phyloP scores from a whole-genome alignment of 169 alveolate species.

The Cytauxzoon felis region DNA sequence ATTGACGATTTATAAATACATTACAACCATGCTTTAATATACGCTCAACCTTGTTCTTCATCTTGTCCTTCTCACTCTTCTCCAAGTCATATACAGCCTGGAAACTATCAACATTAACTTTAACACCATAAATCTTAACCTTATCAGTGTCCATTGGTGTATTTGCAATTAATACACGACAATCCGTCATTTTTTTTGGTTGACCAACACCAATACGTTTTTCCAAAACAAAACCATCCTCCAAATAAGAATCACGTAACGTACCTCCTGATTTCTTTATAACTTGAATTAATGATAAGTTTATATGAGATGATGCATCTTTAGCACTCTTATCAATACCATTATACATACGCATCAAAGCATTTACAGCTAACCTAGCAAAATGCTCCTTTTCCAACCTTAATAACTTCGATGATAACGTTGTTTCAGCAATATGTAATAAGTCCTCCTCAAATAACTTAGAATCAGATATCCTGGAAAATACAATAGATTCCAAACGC shows the following conservation, averaged over 20 bases:
- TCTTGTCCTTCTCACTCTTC: slow-evolving; percentile 95
- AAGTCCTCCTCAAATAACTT: slow-evolving; percentile 86
- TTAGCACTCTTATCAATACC: slow-evolving; percentile 40
- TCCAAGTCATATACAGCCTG: slow-evolving; percentile 97
- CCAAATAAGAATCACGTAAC: slow-evolving; percentile 93
- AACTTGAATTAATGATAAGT: slow-evolving; percentile 88
- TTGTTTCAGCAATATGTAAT: slow-evolving; percentile 94
- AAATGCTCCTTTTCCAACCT: slow-evolving; percentile 93
- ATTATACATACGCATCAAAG: slow-evolving; percentile 92
- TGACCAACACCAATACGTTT: slow-evolving; percentile 94
- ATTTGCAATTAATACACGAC: slow-evolving; percentile 93
- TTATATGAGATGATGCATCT: slow-evolving; percentile 68
- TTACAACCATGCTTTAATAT: slow-evolving; percentile 95
- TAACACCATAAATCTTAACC: slow-evolving; percentile 98
- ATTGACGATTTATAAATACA: slow-evolving; percentile 97
- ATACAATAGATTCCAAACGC: slow-evolving; percentile 79
- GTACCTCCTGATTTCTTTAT: slow-evolving; percentile 98
- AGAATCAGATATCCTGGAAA: slow-evolving; percentile 78
- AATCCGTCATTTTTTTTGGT: slow-evolving; percentile 84
- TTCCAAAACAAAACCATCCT: slow-evolving; percentile 98
- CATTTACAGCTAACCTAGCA: slow-evolving; percentile 95
- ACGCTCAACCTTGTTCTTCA: slow-evolving; percentile 95
- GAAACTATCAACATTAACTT: slow-evolving; percentile 95
- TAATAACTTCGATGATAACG: slow-evolving; percentile 95
- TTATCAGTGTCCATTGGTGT: slow-evolving; percentile 99